Conservation (phyloP, 352 stramenopile species). For the Pseudoperonospora humuli region DNA sequence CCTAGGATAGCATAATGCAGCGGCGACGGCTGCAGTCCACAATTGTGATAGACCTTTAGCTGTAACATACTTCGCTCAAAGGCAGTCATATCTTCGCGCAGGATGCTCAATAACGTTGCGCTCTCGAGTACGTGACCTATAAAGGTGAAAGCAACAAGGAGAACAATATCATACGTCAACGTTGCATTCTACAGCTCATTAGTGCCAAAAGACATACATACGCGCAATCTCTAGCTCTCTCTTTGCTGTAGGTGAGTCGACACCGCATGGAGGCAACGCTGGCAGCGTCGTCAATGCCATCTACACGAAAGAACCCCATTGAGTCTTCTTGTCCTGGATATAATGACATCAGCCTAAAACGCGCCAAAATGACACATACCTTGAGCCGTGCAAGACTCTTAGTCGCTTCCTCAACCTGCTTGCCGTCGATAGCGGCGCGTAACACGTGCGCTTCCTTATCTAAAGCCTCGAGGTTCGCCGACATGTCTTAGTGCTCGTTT, state of each 20-base stretch:
- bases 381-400: conserved; percentile 52
- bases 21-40: conserved; percentile 40
- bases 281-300: conserved; percentile 79
- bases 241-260: conserved; percentile 38
- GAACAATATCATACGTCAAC: neutral
- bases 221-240: conserved; percentile 71
- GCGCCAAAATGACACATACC: conserved; percentile 17
- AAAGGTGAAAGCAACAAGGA: neutral
- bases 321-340: neutral
- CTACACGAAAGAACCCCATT: conserved; percentile 24
- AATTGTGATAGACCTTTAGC: conserved; percentile 84
- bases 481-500: conserved; percentile 18
- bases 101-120: conserved; percentile 82
- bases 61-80: conserved; percentile 88
- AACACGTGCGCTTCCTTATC: conserved; percentile 61
- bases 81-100: conserved; percentile 72
- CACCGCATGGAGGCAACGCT: conserved; percentile 67
- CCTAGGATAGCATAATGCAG: conserved; percentile 85
- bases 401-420: conserved; percentile 38
- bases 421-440: conserved; percentile 43
- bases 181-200: neutral
- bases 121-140: conserved; percentile 83
- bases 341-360: neutral
- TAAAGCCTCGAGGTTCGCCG: conserved; percentile 34
- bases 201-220: conserved; percentile 19